Base-by-base conservation (phyloP, 2,329 filamentous ascomycete genomes). In the Dactylella cylindrospora region DNA sequence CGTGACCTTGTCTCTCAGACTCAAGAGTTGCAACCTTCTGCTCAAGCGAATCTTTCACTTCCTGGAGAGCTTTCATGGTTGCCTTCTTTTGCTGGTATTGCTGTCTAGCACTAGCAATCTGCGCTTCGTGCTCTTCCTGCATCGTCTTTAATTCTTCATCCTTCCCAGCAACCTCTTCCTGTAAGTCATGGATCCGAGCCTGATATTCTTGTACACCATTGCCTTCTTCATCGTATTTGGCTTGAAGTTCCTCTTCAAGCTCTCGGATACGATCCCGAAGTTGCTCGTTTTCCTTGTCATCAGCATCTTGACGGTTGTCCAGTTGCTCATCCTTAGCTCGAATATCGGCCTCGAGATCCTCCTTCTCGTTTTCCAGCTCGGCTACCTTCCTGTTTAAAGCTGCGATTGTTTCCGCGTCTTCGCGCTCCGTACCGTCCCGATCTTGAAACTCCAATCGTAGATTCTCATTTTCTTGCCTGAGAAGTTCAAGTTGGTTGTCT, bases 251-350 rank as follows among this genome's bases (percentile, higher is more conserved):
- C 19, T 83, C 79, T 67, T 84, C 79, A 7, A 84, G 71, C 23
- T 79, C 76, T 40, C 80, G 73, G 4, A 81, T 73, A 57, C 77
- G 76, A 19, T 77, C 74, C 25, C 79, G 75, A 17, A 80, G 75
- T 52, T 80, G 77, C 43, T 80, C 77, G 1, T 84, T 74, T 52
- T 83, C 77, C 64, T 80, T 76, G 19, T 72, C 72, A 43, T 73
- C 71, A n/a, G 33, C 45, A 32, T 60, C 64, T 23, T 68, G 65
- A 17, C 59, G 66, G 25, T 89, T 82, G 41, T 85, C 83, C 29
- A 94, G 79, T 1, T 82, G 71, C 2, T 84, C 81, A 54, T 91
- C 85, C 70, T 89, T 91, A 65, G 88, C 84, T 33, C 86, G 81
- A 9, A 91, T 71, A 6, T 88, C 84, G 3, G 83, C 81, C 72